Evolutionary conservation across 495 filamentous ascomycete species (phyloP), one percentile per base, ranked within the genome.

Genomic region (Aspergillus ostianus): DNA sequence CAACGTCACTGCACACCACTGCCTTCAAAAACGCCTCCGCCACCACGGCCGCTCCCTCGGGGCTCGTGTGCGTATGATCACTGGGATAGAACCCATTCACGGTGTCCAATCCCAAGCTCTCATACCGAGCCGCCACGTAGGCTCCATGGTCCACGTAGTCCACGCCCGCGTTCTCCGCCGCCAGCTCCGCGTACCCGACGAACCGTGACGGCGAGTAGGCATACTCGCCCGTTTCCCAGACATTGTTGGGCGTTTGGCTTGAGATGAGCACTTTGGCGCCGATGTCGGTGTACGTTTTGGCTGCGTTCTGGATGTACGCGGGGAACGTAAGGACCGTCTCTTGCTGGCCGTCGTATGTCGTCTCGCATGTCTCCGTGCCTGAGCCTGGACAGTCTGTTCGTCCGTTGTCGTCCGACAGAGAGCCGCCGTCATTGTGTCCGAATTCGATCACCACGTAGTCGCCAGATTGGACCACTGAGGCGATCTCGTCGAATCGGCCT

Each of bases 31-130:
- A 89, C 36, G 84, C 83, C 63, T 82, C 76, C 0, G 80, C 80
- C 15, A 86, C 83, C 6, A 83, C 73, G 60, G 82, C 73, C 3
- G 86, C 85, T 0, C 87, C 87, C 41, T 64, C 73, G 0, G 82
- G 70, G 61, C 78, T 85, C 3, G 87, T 88, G 69, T 89, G 87
- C 7, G 85, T 88, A 67, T 89, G 84, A 63, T 89, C 87, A 27
- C 72, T 74, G 0, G 85, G 84, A 66, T 76, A 90, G 60, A 82
- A 82, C 0, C 75, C 71, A 63, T 78, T 75, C 1, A 75, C 72
- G 18, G 71, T 79, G 7, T 78, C 74, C 36, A 54, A 60, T 4
- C 79, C 78, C 62, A 87, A 56, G 48, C 71, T 64, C 60, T 80
- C 59, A 63, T 76, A 89, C 49, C 78, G 77, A 48, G 77, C 74